Evolutionary conservation across 805 yeast genomes (phyloP).

Genomic region (Candida namnaoensis): DNA sequence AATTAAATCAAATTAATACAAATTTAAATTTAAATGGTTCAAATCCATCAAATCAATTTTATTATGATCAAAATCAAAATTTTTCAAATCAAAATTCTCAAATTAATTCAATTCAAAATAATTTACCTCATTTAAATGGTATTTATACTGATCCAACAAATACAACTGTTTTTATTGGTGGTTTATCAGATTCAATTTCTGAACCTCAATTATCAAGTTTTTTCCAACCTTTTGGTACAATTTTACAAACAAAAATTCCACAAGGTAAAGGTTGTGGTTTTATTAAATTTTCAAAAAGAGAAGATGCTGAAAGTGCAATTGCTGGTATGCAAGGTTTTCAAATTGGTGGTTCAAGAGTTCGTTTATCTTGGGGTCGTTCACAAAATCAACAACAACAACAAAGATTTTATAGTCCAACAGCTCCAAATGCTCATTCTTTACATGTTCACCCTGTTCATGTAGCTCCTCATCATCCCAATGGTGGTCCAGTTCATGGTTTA

Average conservation of each 20-base stretch:
- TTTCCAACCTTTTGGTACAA: conserved; percentile 68
- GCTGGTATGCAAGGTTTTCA: conserved; percentile 73
- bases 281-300: conserved; percentile 55
- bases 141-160: conserved; percentile 45
- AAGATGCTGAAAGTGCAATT: conserved; percentile 73
- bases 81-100: conserved; percentile 6
- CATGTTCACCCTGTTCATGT: background rate
- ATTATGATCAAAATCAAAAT: conserved; percentile 1
- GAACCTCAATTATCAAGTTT: conserved; percentile 53
- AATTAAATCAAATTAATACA: too few relatives aligned
- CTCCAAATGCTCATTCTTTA: background rate
- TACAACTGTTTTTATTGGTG: conserved; percentile 76
- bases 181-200: conserved; percentile 52
- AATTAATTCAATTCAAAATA: too few relatives aligned
- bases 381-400: conserved; percentile 16
- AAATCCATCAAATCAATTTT: too few relatives aligned
- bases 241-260: conserved; percentile 64
- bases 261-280: conserved; percentile 78
- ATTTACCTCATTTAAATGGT: background rate
- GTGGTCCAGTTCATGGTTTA: background rate
- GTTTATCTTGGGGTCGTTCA: conserved; percentile 71
- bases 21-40: too few relatives aligned
- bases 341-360: conserved; percentile 64
- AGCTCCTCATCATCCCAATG: too few relatives aligned
- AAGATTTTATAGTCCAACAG: conserved; percentile 2